Evolutionary conservation across 2,329 filamentous ascomycete genomes (phyloP).

Genomic region (Colletotrichum sp.): DNA sequence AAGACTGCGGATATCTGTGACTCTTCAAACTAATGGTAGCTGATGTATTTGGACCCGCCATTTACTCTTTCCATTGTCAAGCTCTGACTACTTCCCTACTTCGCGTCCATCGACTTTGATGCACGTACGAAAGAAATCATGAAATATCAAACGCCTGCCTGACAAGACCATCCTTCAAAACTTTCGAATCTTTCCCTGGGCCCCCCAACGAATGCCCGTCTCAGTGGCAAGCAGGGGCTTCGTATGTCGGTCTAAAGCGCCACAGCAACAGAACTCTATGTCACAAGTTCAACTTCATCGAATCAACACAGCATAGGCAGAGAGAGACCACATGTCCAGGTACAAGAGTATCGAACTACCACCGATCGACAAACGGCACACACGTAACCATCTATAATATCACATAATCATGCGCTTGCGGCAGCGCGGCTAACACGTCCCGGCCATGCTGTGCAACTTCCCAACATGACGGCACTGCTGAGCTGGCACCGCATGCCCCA

Average conservation of each 20-base stretch:
- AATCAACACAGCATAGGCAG: neutral
- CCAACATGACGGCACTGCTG: neutral
- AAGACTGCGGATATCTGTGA: fast-evolving
- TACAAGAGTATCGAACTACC: neutral
- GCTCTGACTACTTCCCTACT: fast-evolving
- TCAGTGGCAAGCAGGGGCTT: neutral
- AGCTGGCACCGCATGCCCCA: neutral
- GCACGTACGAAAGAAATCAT: neutral
- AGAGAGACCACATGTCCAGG: neutral
- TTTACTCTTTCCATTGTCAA: fast-evolving
- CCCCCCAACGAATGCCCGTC: neutral
- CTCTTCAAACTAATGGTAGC: fast-evolving
- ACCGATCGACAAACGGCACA: neutral
- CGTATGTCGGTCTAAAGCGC: neutral
- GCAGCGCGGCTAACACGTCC: neutral
- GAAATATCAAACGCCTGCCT: neutral
- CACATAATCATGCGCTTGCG: neutral
- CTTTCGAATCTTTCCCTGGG: fast-evolving
- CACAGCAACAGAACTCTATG: neutral
- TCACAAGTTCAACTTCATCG: neutral
- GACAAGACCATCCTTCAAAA: neutral
- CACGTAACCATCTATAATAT: neutral
- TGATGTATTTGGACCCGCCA: neutral
- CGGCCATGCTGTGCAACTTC: neutral
- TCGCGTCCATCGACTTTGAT: fast-evolving